Evolutionary conservation across 164 flowering plant genomes (phyloP), one percentile per base, ranked within the genome.

Genomic region (Stephania japonica): DNA sequence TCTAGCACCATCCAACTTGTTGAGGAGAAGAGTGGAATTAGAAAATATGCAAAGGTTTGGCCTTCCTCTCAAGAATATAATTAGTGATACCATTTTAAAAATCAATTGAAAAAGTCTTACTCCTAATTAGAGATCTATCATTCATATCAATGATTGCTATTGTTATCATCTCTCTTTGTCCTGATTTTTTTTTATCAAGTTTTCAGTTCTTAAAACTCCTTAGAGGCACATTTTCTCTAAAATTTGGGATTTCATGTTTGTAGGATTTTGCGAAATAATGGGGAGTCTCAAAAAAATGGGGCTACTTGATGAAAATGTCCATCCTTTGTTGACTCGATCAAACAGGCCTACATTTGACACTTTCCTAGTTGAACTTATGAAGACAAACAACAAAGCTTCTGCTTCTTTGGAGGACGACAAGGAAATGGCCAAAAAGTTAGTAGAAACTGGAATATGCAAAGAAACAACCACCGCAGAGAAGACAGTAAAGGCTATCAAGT

Each of bases 201-300:
- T 73, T 68, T 10, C 7, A 21, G 42, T 1, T 44, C 24, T 26
- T 66, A 61, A 32, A 53, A 11, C 61, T 71, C 44, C 12, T 53
- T 73, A 14, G 63, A 27, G 42, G n/a, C 4, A 23, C 42, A 66
- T 9, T 49, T 67, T 6, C 19, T 23, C 16, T 68, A 43, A 47
- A 25, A 56, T 63, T 61, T 73, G 44, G n/a, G 71, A 7, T 24
- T 67, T 75, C 59, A 66, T 44, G 19, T 75, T 65, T 83, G 70
- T 72, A 95, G 99, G 99, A 42, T 96, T 90, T 78, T 74, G 95
- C 11, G 83, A 87, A 70, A 90, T 90, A 75, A 96, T 96, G 98
- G 97, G 86, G 42, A 81, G 89, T 49, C 83, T 93, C 13, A 87
- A 91, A 50, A 93, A 83, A 78, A 82, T 89, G 73, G 98, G 98